Evolutionary conservation across 225 moss, liverwort and hornwort species (phyloP).

Genomic region (Physcomitrium patens): DNA sequence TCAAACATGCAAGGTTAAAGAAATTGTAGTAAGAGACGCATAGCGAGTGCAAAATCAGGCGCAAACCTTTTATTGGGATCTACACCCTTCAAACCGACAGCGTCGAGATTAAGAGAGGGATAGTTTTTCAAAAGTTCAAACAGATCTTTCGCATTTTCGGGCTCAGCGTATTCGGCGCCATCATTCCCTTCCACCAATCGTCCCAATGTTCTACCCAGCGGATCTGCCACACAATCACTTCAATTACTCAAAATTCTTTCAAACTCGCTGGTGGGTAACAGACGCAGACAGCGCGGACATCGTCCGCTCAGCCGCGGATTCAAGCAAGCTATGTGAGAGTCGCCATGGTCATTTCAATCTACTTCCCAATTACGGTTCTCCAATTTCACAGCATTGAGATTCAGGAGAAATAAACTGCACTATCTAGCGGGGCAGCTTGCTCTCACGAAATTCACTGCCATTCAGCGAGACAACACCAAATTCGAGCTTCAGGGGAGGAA

Average conservation of each 20-base stretch:
- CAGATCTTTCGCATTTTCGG: slow-evolving; percentile 61
- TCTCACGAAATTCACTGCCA: background rate
- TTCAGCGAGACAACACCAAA: background rate
- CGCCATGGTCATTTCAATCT: background rate
- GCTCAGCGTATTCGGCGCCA: slow-evolving; percentile 45
- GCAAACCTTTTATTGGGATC: slow-evolving; percentile 59
- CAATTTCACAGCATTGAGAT: background rate
- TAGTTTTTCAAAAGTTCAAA: slow-evolving; percentile 56
- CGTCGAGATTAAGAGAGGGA: slow-evolving; percentile 59
- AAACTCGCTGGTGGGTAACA: background rate
- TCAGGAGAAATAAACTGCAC: background rate
- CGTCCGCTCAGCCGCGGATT: background rate
- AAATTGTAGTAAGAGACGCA: background rate
- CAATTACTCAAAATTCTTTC: background rate
- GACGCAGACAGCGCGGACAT: background rate
- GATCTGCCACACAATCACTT: slow-evolving; percentile 42
- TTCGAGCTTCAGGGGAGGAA: background rate
- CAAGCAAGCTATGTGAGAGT: background rate
- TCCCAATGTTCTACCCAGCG: slow-evolving; percentile 55
- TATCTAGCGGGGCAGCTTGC: background rate
- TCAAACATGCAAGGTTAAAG: background rate
- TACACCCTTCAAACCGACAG: slow-evolving; percentile 61
- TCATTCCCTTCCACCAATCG: slow-evolving; percentile 57
- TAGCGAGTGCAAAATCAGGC: background rate
- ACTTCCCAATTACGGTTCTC: background rate